phyloP scores from a whole-genome alignment of 352 stramenopile genomes.

The Pythium myriotylum region DNA sequence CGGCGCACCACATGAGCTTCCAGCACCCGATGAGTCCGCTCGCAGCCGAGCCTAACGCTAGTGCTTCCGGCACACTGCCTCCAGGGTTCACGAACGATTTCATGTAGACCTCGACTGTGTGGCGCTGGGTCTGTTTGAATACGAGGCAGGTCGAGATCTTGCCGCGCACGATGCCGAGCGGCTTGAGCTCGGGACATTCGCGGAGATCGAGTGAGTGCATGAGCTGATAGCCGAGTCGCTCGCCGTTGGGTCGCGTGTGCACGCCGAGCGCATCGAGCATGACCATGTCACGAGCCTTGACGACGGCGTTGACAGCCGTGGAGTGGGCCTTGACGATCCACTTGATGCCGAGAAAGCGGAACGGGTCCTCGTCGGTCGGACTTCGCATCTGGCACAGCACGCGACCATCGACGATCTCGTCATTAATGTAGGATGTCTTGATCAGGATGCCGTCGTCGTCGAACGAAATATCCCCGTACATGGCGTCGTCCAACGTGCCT shows the following conservation, averaged over 20 bases:
- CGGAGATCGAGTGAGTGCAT: slow-evolving; percentile 36
- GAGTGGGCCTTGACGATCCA: slow-evolving; percentile 17
- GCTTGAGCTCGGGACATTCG: slow-evolving; percentile 33
- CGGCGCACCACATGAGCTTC: slow-evolving; percentile 25
- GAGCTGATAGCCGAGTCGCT: slow-evolving; percentile 39
- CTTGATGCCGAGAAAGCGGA: slow-evolving; percentile 40
- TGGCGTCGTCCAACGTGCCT: slow-evolving; percentile 62
- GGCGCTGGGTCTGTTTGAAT: slow-evolving; percentile 29
- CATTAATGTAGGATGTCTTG: slow-evolving; percentile 29
- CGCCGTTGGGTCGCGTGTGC: background rate
- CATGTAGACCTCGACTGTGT: slow-evolving; percentile 56
- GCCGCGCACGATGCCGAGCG: slow-evolving; percentile 42
- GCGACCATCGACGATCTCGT: slow-evolving; percentile 26
- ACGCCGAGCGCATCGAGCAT: slow-evolving; percentile 49
- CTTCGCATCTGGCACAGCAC: slow-evolving; percentile 33
- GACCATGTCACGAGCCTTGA: slow-evolving; percentile 42
- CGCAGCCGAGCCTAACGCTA: slow-evolving; percentile 25
- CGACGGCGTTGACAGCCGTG: slow-evolving; percentile 23
- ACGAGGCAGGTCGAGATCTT: slow-evolving; percentile 51
- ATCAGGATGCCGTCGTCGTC: slow-evolving; percentile 37
- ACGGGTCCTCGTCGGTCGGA: slow-evolving; percentile 31
- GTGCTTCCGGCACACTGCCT: slow-evolving; percentile 17
- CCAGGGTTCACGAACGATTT: slow-evolving; percentile 45
- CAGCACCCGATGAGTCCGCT: slow-evolving; percentile 29
- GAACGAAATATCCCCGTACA: slow-evolving; percentile 51